Evolutionary conservation across 73 alveolate species (phyloP).

Genomic region (Blepharisma stoltei): DNA sequence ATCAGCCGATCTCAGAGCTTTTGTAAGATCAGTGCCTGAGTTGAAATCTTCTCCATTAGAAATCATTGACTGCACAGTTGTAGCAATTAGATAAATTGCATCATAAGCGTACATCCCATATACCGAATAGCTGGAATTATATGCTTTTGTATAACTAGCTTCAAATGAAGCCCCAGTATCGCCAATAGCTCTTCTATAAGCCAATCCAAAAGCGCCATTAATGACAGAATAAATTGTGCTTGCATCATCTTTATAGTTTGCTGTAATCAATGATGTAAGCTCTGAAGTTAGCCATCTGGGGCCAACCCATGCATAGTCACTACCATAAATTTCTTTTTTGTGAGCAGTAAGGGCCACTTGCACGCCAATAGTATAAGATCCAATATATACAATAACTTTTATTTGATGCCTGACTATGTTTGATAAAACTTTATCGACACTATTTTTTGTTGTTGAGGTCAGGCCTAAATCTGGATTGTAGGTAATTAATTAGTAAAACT

Average conservation of each 20-base stretch:
- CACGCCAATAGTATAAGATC: neutral
- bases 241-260: neutral
- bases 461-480: neutral
- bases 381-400: slow-evolving; percentile 28
- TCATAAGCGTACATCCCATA: slow-evolving; percentile 22
- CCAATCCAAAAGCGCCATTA: slow-evolving; percentile 19
- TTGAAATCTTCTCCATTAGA: slow-evolving; percentile 16
- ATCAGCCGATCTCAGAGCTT: slow-evolving; percentile 23
- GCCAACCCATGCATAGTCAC: slow-evolving; percentile 8
- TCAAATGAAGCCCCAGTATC: neutral
- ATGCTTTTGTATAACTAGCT: neutral
- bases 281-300: slow-evolving; percentile 2
- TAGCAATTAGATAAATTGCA: slow-evolving; percentile 11
- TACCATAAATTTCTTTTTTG: slow-evolving; percentile 26
- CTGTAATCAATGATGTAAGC: neutral
- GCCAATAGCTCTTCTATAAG: neutral
- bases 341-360: neutral
- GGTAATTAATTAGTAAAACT: too few species aligned
- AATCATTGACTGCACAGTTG: slow-evolving; percentile 1
- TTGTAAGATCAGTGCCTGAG: neutral
- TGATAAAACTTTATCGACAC: slow-evolving; percentile 2
- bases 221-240: neutral
- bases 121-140: neutral
- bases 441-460: neutral
- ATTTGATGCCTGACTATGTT: slow-evolving; percentile 15